Evolutionary conservation across 495 filamentous ascomycete species (phyloP), one percentile per base, ranked within the genome.

Genomic region (Neurospora sp.): DNA sequence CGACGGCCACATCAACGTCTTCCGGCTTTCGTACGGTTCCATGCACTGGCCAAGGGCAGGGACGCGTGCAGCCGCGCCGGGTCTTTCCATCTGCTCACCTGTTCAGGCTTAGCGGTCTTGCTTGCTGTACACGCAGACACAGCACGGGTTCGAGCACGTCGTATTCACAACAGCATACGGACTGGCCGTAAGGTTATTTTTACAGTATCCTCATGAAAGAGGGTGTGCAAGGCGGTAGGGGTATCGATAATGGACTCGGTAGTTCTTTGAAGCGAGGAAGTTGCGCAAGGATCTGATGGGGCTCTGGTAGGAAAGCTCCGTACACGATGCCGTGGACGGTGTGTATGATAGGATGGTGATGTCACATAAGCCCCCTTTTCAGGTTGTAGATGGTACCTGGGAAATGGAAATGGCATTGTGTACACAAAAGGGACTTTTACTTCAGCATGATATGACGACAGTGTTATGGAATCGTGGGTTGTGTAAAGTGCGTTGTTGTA

Each of bases 41-140:
- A 73, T 73, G 74, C 74, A 39, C 38, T 42, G 27, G 69, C 39
- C 27, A 72, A 46, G 74, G 74, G 73, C 69, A 72, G 72, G 73
- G 46, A 73, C 35, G 44, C 46, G 31, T 40, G 39, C 41, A 38
- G 38, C 74, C 69, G 69, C 44, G 44, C 38, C 35, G 39, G 46
- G 60, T 42, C 39, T 74, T 35, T 8, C 7, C 27, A 66, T 35
- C 27, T 60, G 31, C 27, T 18, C 27, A 62, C 27, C 54, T 37
- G 14, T 31, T 66, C 27, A 35, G 27, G 54, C 14, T 35, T 18
- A 66, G 14, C 31, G 14, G 31, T 27, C 11, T 37, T 66, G 54
- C 27, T 18, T 66, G 54, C 54, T 66, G 27, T 66, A 60, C 14
- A 62, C 27, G 23, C 6, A 31, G 54, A 66, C 27, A 66, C 54